Evolutionary conservation across 176 grass and related monocot genomes (phyloP).

Genomic region (Oryza longistaminata): DNA sequence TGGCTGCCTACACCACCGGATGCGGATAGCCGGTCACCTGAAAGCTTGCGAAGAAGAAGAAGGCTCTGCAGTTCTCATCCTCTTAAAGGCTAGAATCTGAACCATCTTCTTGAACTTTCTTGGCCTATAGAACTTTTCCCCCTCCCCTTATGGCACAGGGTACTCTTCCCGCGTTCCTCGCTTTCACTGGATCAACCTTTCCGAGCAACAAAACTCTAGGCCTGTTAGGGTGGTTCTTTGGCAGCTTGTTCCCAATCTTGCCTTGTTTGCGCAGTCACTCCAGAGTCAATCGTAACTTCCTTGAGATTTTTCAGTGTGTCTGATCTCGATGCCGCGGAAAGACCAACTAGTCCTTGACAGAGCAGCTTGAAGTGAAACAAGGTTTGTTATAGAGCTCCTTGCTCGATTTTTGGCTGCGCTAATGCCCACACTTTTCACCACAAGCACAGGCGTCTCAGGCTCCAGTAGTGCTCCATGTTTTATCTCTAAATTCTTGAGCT

Average conservation of each 20-base stretch:
- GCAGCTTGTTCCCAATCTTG: slow-evolving; percentile 26
- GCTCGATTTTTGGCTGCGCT: slow-evolving; percentile 12
- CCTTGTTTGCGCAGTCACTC: not conserved
- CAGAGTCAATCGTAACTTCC: slow-evolving; percentile 17
- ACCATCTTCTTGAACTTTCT: not conserved
- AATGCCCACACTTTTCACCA: not conserved
- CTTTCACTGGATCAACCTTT: not conserved
- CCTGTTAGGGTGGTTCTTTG: slow-evolving; percentile 39
- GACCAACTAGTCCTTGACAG: not conserved
- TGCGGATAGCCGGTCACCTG: not conserved
- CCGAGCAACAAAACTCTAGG: not conserved
- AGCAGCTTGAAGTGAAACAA: slow-evolving; percentile 39
- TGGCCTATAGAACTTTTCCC: not conserved
- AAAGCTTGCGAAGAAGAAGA: not conserved
- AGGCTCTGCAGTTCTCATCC: slow-evolving; percentile 19
- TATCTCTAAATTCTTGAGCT: slow-evolving; percentile 32
- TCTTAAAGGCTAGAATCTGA: not conserved
- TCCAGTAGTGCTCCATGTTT: slow-evolving; percentile 26
- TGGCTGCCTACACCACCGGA: not conserved
- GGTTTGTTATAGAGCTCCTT: slow-evolving; percentile 36
- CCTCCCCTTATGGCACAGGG: not conserved
- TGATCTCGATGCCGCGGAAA: slow-evolving; percentile 33
- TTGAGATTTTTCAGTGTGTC: slow-evolving; percentile 37
- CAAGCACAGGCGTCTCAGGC: slow-evolving; percentile 23
- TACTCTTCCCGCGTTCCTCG: not conserved